Evolutionary conservation across 257 asterid species (phyloP).

Genomic region (Nicotiana undulata): DNA sequence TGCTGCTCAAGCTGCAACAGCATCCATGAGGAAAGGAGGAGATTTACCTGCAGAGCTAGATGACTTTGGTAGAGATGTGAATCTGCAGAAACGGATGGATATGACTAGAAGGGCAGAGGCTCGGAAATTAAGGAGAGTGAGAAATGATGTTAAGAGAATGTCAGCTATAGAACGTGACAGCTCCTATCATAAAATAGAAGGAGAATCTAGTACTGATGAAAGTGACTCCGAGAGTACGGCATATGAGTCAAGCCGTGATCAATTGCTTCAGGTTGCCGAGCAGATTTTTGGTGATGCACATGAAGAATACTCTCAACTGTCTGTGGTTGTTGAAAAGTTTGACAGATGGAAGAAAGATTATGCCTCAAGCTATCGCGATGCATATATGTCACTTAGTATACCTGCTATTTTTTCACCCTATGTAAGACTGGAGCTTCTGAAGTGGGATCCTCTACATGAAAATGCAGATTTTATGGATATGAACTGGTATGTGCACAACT

Average conservation of each 20-base stretch:
- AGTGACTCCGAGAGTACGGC: conserved; percentile 87
- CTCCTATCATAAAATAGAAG: conserved; percentile 61
- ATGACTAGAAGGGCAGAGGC: conserved; percentile 61
- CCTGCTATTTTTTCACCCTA: conserved; percentile 92
- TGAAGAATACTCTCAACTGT: conserved; percentile 74
- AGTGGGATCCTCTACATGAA: conserved; percentile 96
- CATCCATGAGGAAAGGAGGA: conserved; percentile 47
- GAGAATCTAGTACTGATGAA: conserved; percentile 96
- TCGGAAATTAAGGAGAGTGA: conserved; percentile 56
- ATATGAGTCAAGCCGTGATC: conserved; percentile 61
- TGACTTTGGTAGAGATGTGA: conserved; percentile 79
- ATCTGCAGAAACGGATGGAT: conserved; percentile 78
- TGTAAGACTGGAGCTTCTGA: conserved; percentile 86
- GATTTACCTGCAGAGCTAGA: conserved; percentile 73
- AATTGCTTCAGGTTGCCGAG: conserved; percentile 76
- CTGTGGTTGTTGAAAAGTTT: conserved; percentile 59
- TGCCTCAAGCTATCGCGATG: conserved; percentile 79
- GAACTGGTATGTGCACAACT: conserved; percentile 56
- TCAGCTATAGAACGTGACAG: conserved; percentile 37
- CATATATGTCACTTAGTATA: conserved; percentile 79
- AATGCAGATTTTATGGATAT: conserved; percentile 76
- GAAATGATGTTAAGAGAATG: conserved; percentile 64
- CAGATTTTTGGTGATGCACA: conserved; percentile 77
- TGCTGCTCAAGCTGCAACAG: conserved; percentile 58
- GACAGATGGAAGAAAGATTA: conserved; percentile 77